Evolutionary conservation across 2,329 filamentous ascomycete species (phyloP), one percentile per base, ranked within the genome.

Genomic region (Ophiocordyceps camponoti-saundersi): DNA sequence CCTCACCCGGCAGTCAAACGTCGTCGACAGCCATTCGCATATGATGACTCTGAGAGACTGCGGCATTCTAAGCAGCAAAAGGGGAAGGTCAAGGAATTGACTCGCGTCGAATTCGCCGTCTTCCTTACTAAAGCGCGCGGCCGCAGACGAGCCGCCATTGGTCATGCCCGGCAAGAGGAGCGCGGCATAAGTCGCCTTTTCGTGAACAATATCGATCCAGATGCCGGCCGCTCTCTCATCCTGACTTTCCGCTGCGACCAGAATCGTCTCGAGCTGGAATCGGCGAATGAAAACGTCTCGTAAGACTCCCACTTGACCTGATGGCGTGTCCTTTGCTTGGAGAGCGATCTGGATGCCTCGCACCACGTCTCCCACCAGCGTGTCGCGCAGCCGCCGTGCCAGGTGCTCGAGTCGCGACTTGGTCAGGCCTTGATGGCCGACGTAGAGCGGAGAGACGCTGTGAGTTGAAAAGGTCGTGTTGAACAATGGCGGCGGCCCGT

Each of bases 381-480:
- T 64, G 44, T 79, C 74, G 39, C 74, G 69, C 2, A 79, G 59
- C 2, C 70, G 65, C 8, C 65, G 65, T 1, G 71, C 67, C 0
- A 78, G 61, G 0, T 57, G 48, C 15, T 63, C 57, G 2, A 79
- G 63, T 3, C 67, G 64, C 0, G 55, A 41, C 0, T 57, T 44
- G 0, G 61, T 61, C 1, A 77, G 61, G 15, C 55, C 53, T 2
- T 67, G 58, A 3, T 58, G 46, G 22, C 71, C 72, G 21, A 73
- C 49, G 54, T 70, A 68, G 1, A 79, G 61, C 1, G 74, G 73
- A 0, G 75, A 77, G 3, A 69, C 66, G 44, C 73, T 71, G 53
- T 77, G 69, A 6, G 70, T 70, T 3, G 74, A 72, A 51, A 77
- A 79, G 15, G 73, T 77, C 0, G 71, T 77, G 61, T 75, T 73